These are phyloP conservation scores for Leccinum truebloodii DNA, from an alignment of 768 basidiomycete species.

Conservation along the genomic window DNA sequence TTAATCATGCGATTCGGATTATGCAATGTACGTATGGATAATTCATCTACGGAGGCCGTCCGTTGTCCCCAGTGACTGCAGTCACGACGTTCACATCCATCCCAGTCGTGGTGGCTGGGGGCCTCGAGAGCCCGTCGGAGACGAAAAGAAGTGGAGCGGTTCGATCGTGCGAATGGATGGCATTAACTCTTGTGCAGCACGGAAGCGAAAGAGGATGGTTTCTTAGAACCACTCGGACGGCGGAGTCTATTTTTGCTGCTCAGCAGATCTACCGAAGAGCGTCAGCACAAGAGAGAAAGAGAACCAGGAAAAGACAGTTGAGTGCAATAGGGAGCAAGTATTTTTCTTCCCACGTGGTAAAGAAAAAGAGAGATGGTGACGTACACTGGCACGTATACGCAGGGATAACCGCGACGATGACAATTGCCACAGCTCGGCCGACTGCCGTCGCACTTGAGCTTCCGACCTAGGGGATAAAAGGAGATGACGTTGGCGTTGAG, in stretches of 20 bases:
- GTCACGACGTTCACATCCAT: slow-evolving; percentile 6
- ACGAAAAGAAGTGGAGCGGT: slow-evolving; percentile 13
- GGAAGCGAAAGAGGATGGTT: slow-evolving; percentile 23
- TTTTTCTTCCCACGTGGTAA: slow-evolving; percentile 5
- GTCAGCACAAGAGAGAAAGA: slow-evolving; percentile 11
- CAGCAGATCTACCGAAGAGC: slow-evolving; percentile 23
- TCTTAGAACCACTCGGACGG: slow-evolving; percentile 13
- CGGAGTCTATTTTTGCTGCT: slow-evolving; percentile 33
- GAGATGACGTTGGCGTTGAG: background rate
- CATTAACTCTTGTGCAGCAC: slow-evolving; percentile 13
- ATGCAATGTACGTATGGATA: slow-evolving; percentile 32
- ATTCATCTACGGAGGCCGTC: slow-evolving; percentile 15
- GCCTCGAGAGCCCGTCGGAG: slow-evolving; percentile 10
- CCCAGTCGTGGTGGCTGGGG: slow-evolving; percentile 1
- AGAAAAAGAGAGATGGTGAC: slow-evolving; percentile 26
- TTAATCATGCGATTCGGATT: slow-evolving; percentile 26
- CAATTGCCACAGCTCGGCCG: slow-evolving; percentile 69
- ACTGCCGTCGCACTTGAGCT: slow-evolving; percentile 71
- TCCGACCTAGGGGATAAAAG: slow-evolving; percentile 47
- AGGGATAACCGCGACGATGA: slow-evolving; percentile 56
- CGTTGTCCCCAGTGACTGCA: background rate
- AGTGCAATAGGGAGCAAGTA: background rate
- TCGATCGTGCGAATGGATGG: slow-evolving; percentile 25
- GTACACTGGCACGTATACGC: slow-evolving; percentile 67
- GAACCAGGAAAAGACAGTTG: background rate